These are phyloP conservation scores for Usnea hakonensis DNA, from an alignment of 495 filamentous ascomycete species.

Conservation along the genomic window DNA sequence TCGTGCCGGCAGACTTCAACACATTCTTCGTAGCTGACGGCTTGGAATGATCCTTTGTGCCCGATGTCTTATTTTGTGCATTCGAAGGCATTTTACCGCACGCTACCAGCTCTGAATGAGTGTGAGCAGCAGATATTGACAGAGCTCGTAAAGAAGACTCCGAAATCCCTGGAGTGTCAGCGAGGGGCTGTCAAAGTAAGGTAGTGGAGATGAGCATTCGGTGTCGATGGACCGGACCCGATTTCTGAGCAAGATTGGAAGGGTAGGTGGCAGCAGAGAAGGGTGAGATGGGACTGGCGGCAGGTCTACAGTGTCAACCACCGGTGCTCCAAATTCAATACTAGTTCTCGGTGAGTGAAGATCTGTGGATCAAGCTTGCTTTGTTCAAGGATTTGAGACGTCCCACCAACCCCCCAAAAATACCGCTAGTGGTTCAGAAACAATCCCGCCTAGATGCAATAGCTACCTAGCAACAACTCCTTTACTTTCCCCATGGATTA, in stretches of 20 bases:
- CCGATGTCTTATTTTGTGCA: conserved; percentile 16
- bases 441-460: not conserved
- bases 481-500: not conserved
- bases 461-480: conserved; percentile 1
- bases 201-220: not conserved
- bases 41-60: conserved; percentile 18
- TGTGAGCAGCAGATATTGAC: not conserved
- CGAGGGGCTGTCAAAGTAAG: not conserved
- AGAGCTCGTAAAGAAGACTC: not conserved
- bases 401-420: conserved; percentile 4
- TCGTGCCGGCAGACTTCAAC: not conserved
- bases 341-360: not conserved
- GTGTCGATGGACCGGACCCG: not conserved
- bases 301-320: not conserved
- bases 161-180: not conserved
- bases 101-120: not conserved
- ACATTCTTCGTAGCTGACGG: conserved; percentile 4
- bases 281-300: not conserved
- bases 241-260: not conserved
- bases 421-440: conserved; percentile 9
- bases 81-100: conserved; percentile 22
- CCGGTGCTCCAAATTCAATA: not conserved
- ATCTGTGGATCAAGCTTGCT: not conserved
- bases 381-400: conserved; percentile 6
- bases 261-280: not conserved